These are phyloP conservation scores for Pachysandra terminalis DNA, from an alignment of 164 flowering plant genomes.

Conservation along the genomic window DNA sequence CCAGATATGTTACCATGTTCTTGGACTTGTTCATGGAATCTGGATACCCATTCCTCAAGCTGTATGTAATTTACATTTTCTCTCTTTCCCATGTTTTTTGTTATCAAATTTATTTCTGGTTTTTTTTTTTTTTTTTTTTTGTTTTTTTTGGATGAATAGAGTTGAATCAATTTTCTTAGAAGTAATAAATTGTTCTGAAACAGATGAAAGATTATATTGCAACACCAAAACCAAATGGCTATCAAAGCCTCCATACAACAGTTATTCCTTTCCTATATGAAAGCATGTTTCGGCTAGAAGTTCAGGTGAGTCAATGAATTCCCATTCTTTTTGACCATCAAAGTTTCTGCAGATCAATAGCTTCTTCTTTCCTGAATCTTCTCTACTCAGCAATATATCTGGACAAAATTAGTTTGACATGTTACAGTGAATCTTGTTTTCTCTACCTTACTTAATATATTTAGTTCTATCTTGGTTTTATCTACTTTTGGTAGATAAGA, in stretches of 20 bases:
- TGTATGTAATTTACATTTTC: conserved; percentile 41
- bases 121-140: too few species aligned
- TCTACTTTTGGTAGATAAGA: conserved; percentile 58
- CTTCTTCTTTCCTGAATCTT: too few species aligned
- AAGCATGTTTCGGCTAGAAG: conserved; percentile 94
- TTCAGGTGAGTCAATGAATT: conserved; percentile 59
- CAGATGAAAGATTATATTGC: conserved; percentile 99
- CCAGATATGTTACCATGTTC: conserved; percentile 97
- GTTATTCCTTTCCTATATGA: conserved; percentile 95
- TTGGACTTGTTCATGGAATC: conserved; percentile 96
- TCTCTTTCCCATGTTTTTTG: neutral
- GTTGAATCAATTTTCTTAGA: conserved; percentile 3
- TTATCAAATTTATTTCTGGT: neutral
- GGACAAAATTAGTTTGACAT: neutral
- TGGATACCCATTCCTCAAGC: conserved; percentile 95
- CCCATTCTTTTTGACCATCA: neutral
- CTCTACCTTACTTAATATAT: neutral
- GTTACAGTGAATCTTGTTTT: neutral
- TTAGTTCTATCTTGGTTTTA: neutral
- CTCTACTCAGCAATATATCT: neutral
- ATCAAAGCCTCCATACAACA: conserved; percentile 94
- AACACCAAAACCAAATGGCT: conserved; percentile 98
- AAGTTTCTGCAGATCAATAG: conserved; percentile 4
- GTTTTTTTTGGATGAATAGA: too few species aligned
- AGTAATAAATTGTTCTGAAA: neutral